phyloP scores from a whole-genome alignment of 768 basidiomycete genomes.

The Leccinum disarticulatum region DNA sequence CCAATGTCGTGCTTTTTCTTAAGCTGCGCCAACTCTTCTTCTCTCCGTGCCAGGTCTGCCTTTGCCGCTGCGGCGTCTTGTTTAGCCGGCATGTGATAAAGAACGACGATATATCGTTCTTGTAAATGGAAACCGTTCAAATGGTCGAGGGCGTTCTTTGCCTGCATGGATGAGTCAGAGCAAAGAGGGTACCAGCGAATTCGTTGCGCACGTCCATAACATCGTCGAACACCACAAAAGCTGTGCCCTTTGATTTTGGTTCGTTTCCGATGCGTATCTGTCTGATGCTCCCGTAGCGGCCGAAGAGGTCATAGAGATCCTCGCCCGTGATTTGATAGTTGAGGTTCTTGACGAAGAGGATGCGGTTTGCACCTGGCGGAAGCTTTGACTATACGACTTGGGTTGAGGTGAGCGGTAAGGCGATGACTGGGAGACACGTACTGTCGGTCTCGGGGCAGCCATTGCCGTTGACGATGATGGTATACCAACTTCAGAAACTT shows the following conservation, averaged over 20 bases:
- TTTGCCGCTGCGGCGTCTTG: constrained; percentile 93
- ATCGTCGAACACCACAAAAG: constrained; percentile 95
- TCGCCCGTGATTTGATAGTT: constrained; percentile 92
- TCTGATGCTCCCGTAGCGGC: constrained; percentile 94
- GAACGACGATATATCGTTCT: constrained; percentile 96
- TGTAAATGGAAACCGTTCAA: constrained; percentile 97
- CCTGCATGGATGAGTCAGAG: constrained; percentile 47
- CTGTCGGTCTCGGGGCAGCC: constrained; percentile 71
- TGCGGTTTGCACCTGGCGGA: constrained; percentile 89
- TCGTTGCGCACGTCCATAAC: constrained; percentile 80
- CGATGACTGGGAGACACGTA: constrained; percentile 25
- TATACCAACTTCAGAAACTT: background rate
- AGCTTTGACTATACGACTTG: constrained; percentile 61
- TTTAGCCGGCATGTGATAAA: constrained; percentile 98
- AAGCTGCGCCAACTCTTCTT: constrained; percentile 83
- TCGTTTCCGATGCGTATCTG: constrained; percentile 94
- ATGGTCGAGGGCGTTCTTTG: constrained; percentile 95
- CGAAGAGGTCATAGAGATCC: constrained; percentile 95
- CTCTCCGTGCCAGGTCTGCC: constrained; percentile 86
- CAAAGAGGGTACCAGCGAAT: background rate
- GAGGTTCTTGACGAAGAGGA: constrained; percentile 91
- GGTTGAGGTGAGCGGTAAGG: constrained; percentile 3
- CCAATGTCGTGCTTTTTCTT: constrained; percentile 88
- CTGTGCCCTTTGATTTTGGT: constrained; percentile 91
- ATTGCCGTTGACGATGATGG: constrained; percentile 35